phyloP scores from a whole-genome alignment of 106 monocot species.

The Dactylorhiza incarnata region DNA sequence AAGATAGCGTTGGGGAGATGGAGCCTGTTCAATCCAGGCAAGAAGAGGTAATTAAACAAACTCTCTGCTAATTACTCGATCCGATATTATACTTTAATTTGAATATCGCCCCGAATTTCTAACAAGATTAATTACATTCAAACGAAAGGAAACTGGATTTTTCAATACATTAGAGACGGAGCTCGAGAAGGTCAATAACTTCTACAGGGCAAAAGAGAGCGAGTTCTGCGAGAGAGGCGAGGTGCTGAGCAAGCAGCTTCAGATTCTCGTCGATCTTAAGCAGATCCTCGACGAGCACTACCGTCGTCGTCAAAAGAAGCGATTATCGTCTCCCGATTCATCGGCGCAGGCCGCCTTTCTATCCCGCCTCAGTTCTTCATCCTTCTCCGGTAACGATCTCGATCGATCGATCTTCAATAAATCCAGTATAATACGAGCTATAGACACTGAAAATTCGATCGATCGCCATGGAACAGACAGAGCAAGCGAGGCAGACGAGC shows the following conservation, averaged over 20 bases:
- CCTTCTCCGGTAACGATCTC: slow-evolving; percentile 27
- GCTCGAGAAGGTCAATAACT: slow-evolving; percentile 70
- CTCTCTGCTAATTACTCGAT: not conserved
- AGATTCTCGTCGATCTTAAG: slow-evolving; percentile 74
- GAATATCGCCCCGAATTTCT: not conserved
- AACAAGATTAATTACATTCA: not conserved
- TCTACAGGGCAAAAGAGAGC: slow-evolving; percentile 57
- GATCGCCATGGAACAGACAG: not conserved
- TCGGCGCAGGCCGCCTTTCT: not conserved
- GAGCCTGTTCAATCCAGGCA: slow-evolving; percentile 63
- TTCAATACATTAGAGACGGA: slow-evolving; percentile 67
- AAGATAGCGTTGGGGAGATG: slow-evolving; percentile 41
- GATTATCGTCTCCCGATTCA: slow-evolving; percentile 9
- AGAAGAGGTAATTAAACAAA: slow-evolving; percentile 34
- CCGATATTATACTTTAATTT: not conserved
- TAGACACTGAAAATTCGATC: not conserved
- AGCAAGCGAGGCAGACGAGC: not conserved
- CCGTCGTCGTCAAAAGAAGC: slow-evolving; percentile 26
- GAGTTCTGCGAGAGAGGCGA: slow-evolving; percentile 83
- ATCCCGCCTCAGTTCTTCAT: slow-evolving; percentile 17
- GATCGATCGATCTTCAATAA: not conserved
- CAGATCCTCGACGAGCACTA: slow-evolving; percentile 50
- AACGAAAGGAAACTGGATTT: slow-evolving; percentile 56
- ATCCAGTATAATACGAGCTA: not conserved
- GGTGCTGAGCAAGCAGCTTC: slow-evolving; percentile 68